These are phyloP conservation scores for Aspergillus nidulans DNA, from an alignment of 495 filamentous ascomycete species.

Conservation along the genomic window DNA sequence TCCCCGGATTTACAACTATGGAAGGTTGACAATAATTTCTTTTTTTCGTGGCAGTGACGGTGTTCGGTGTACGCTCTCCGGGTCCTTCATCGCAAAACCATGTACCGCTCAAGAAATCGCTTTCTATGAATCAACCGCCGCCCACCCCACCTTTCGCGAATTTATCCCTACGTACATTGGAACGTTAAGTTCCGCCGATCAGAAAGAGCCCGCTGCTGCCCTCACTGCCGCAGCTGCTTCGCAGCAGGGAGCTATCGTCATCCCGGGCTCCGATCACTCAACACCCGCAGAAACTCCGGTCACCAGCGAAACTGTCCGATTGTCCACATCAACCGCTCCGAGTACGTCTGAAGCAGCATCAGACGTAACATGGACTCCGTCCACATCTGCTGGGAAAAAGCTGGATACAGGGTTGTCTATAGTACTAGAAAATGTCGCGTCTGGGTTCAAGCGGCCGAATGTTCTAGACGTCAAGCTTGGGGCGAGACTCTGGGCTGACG, in stretches of 20 bases:
- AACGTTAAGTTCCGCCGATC: slow-evolving; percentile 55
- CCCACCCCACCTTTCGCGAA: slow-evolving; percentile 66
- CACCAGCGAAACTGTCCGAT: slow-evolving; percentile 4
- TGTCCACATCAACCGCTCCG: slow-evolving; percentile 3
- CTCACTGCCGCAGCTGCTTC: slow-evolving; percentile 43
- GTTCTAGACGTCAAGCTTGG: slow-evolving; percentile 96
- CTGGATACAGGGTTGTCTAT: slow-evolving; percentile 73
- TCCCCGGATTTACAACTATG: neutral
- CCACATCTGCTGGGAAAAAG: slow-evolving; percentile 50
- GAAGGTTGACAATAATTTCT: slow-evolving; percentile 6
- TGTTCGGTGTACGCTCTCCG: slow-evolving; percentile 79
- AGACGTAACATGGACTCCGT: slow-evolving; percentile 44
- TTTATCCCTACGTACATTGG: slow-evolving; percentile 86
- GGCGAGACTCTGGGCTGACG: slow-evolving; percentile 77
- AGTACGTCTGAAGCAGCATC: slow-evolving; percentile 8
- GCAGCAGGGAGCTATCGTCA: slow-evolving; percentile 38
- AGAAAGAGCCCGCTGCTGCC: slow-evolving; percentile 46
- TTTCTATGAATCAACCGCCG: slow-evolving; percentile 79
- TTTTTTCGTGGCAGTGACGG: slow-evolving; percentile 63
- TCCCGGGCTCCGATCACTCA: slow-evolving; percentile 34
- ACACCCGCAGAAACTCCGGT: slow-evolving; percentile 16
- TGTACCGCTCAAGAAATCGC: slow-evolving; percentile 81
- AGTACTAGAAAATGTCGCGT: slow-evolving; percentile 80
- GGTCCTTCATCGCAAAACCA: slow-evolving; percentile 89
- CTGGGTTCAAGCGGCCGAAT: slow-evolving; percentile 79